Percentiles rank a stretch among this genome's conserved stretches.
Conservation (phyloP, 2,329 filamentous ascomycete genomes). For the Talaromyces sp. region DNA sequence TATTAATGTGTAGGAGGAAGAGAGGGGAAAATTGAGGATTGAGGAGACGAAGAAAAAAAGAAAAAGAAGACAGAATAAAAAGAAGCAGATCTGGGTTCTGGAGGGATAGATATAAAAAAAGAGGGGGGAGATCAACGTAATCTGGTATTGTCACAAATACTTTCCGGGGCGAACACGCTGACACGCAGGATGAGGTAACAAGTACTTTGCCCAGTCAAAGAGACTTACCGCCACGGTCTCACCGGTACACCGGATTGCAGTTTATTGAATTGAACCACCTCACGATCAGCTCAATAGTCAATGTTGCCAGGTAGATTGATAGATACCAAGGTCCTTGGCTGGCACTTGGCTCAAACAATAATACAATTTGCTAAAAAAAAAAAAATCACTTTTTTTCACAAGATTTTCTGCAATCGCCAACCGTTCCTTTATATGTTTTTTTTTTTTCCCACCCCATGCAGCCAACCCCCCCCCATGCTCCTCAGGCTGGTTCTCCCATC, state of each 20-base stretch:
- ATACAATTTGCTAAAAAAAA: too few species aligned
- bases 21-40: conserved; percentile 4
- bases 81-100: conserved; percentile 1
- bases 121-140: neutral
- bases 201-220: too few species aligned
- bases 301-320: neutral
- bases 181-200: conserved; percentile 29
- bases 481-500: too few species aligned
- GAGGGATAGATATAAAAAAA: conserved; percentile 18
- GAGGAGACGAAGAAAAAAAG: neutral
- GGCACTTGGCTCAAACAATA: too few species aligned
- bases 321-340: too few species aligned
- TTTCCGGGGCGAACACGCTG: conserved; percentile 14
- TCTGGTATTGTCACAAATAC: conserved; percentile 6
- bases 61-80: neutral
- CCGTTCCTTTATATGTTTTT: too few species aligned
- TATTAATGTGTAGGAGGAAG: neutral
- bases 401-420: too few species aligned
- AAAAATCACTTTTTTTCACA: neutral
- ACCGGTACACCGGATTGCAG: conserved; percentile 29
- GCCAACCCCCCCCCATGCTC: too few species aligned
- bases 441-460: too few species aligned
- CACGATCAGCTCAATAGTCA: too few species aligned
- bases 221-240: conserved; percentile 20
- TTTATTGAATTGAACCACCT: too few species aligned